Base-by-base conservation (phyloP, 2,329 filamentous ascomycete species). In the Venturia pyrina region DNA sequence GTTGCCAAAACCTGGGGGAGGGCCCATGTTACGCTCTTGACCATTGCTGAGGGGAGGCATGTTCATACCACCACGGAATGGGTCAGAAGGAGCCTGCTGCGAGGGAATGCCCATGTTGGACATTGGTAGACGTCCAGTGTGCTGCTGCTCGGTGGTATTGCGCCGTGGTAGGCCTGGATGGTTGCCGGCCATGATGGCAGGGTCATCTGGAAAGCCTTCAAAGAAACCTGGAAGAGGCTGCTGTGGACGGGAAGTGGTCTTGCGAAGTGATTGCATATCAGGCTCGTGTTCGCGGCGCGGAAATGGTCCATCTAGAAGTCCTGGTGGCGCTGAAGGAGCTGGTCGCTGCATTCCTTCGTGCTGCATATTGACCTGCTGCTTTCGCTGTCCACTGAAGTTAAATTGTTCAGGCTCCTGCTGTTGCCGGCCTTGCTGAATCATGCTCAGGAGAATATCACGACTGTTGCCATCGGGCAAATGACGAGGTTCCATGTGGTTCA, bases 61-160 rank as follows among this genome's bases (percentile, higher is more conserved):
- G 40, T 62, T 62, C 63, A 65, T 60, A 32, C 62, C 46, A 28
- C 63, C 46, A 28, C 63, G 63, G 53, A 65, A 65, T 21, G 44
- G 64, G 32, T 62, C 64, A 21, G 59, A n/a, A 8, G 57, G 64
- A 32, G 64, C 64, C 17, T 61, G 53, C 21, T 63, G 61, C n/a
- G 65, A 63, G 13, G 65, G 65, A 37, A 66, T 66, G 43, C 65
- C 65, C 65, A 66, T 63, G 34, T 66, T 66, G 4, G 61, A 66
- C 32, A 64, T 53, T 28, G 59, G 65, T 5, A 46, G 34, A 19
- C 48, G 65, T 56, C 40, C 21, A 13, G 59, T 63, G n/a, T 50
- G 40, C 15, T 59, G 37, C 28, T 43, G 59, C 17, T 63, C 60
- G 10, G 64, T 48, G 21, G 64, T 66, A 40, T 66, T 66, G 53